A percentile compares a stretch with the other conserved stretches of the same genome.
Conservation (phyloP, 108 stramenopile species). For the Heterococcus sp. region DNA sequence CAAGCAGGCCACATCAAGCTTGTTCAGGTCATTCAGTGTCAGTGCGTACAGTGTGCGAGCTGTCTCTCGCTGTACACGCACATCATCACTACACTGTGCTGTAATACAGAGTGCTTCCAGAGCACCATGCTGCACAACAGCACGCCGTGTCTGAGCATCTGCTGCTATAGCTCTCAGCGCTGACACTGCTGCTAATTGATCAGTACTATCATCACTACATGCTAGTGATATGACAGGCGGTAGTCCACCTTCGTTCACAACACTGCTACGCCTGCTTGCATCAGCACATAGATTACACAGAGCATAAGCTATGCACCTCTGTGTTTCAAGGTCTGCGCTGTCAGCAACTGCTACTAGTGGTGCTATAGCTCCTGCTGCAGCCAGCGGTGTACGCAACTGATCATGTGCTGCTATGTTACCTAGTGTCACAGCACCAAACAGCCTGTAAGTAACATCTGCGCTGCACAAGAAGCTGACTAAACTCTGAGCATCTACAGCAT, state of each 20-base stretch:
- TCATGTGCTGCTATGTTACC: slow-evolving; percentile 73
- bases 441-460: slow-evolving; percentile 70
- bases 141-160: slow-evolving; percentile 53
- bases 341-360: slow-evolving; percentile 65
- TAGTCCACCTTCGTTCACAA: slow-evolving; percentile 71
- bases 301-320: slow-evolving; percentile 75
- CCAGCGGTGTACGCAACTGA: slow-evolving; percentile 56
- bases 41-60: slow-evolving; percentile 62
- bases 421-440: slow-evolving; percentile 79
- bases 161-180: slow-evolving; percentile 67
- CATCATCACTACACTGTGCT: slow-evolving; percentile 22
- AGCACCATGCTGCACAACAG: slow-evolving; percentile 65
- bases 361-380: slow-evolving; percentile 63
- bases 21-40: slow-evolving; percentile 74
- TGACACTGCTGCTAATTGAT: slow-evolving; percentile 66
- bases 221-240: slow-evolving; percentile 68
- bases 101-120: slow-evolving; percentile 61
- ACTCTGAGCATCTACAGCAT: slow-evolving; percentile 61
- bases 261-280: slow-evolving; percentile 49
- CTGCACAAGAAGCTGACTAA: slow-evolving; percentile 73
- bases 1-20: slow-evolving; percentile 64
- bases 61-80: slow-evolving; percentile 64
- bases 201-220: slow-evolving; percentile 60
- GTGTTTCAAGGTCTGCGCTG: slow-evolving; percentile 65
- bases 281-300: slow-evolving; percentile 72